A percentile compares a stretch with the other conserved stretches of the same genome.
Conservation (phyloP, 78 protist species). For the Protostelium mycophagum region DNA sequence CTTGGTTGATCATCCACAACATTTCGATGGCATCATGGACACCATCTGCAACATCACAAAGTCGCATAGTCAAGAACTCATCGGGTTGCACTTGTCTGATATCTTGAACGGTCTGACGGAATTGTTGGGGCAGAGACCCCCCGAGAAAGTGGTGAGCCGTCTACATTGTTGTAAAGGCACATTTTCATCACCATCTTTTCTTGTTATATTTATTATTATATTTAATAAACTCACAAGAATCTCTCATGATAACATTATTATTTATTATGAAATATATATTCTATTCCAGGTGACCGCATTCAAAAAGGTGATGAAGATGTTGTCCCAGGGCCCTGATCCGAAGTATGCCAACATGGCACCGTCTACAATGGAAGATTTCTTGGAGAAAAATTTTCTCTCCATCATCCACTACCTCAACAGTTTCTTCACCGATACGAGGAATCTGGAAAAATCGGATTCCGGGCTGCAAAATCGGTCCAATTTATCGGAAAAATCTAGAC, state of each 20-base stretch:
- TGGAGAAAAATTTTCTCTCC: neutral
- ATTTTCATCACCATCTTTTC: no score
- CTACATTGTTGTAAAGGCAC: no score
- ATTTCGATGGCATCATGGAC: neutral
- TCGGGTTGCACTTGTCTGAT: neutral
- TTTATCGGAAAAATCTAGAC: neutral
- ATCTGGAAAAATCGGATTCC: neutral
- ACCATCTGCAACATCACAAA: neutral
- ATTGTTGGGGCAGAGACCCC: neutral
- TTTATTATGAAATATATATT: no score
- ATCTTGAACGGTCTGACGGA: neutral
- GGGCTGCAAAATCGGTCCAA: neutral
- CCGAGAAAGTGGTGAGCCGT: neutral
- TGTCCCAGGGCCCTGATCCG: no score
- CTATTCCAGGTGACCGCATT: no score
- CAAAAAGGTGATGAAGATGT: no score
- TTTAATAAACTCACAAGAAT: no score
- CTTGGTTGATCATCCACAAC: neutral
- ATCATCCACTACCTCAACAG: neutral
- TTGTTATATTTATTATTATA: no score
- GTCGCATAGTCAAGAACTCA: neutral
- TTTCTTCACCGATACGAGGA: no score
- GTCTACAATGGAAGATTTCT: neutral
- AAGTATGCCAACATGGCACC: neutral
- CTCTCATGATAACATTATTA: no score